phyloP scores from a whole-genome alignment of 73 alveolate species.

The Strombidium stylifer region DNA sequence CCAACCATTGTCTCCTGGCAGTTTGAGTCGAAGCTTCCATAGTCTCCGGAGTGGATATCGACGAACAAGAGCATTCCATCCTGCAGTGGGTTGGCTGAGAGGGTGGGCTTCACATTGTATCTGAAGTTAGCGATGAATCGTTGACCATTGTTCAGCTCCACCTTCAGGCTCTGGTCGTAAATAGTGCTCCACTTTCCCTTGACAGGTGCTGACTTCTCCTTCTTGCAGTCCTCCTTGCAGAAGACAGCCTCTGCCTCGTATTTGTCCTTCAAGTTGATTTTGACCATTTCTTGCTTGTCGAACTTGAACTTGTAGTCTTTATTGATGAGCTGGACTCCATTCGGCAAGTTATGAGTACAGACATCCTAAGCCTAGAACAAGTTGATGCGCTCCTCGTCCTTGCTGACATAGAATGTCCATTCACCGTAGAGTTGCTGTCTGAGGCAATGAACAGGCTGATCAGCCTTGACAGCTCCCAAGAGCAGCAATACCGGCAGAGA shows the following conservation, averaged over 20 bases:
- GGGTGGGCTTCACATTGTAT: slow-evolving; percentile 29
- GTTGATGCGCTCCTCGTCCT: slow-evolving; percentile 11
- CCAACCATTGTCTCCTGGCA: too few relatives aligned
- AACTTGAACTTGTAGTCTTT: slow-evolving; percentile 11
- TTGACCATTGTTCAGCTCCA: slow-evolving; percentile 42
- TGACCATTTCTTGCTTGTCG: slow-evolving; percentile 4
- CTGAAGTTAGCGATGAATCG: slow-evolving; percentile 50
- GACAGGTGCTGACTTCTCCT: too few relatives aligned
- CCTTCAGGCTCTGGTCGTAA: slow-evolving; percentile 69
- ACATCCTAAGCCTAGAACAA: slow-evolving; percentile 6
- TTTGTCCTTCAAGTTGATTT: too few relatives aligned
- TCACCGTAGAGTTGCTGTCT: slow-evolving; percentile 12
- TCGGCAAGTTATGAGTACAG: slow-evolving; percentile 51
- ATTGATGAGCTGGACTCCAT: slow-evolving; percentile 16
- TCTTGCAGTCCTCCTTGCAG: too few relatives aligned
- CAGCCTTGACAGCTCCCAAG: too few relatives aligned
- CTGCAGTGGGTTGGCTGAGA: too few relatives aligned
- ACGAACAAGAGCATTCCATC: too few relatives aligned
- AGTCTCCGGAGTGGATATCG: too few relatives aligned
- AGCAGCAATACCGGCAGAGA: too few relatives aligned
- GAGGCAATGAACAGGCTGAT: too few relatives aligned
- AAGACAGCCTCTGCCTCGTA: too few relatives aligned
- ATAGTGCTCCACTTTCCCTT: slow-evolving; percentile 74
- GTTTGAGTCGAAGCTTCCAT: too few relatives aligned
- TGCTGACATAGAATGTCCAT: slow-evolving; percentile 22